A percentile compares a stretch with the other conserved stretches of the same genome.
Conservation (phyloP, 805 yeast species). For the Nadsonia fulvescens region DNA sequence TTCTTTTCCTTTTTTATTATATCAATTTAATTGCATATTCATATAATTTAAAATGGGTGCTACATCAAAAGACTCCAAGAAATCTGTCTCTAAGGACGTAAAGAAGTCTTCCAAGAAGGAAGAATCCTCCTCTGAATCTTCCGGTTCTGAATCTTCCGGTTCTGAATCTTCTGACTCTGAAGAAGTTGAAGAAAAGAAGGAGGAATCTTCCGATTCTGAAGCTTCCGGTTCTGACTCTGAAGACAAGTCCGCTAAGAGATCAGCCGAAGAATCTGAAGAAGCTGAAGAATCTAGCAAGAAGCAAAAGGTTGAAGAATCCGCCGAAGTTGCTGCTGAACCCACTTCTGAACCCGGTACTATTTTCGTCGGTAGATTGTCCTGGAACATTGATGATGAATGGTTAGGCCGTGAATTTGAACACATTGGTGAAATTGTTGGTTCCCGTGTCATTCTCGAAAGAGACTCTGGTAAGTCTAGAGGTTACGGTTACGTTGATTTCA, state of each 20-base stretch:
- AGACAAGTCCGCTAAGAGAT: slow-evolving; percentile 11
- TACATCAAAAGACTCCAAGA: slow-evolving; percentile 20
- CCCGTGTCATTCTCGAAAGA: slow-evolving; percentile 89
- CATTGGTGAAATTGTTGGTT: slow-evolving; percentile 63
- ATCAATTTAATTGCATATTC: no score
- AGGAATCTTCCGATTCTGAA: slow-evolving; percentile 9
- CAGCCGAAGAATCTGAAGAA: slow-evolving; percentile 23
- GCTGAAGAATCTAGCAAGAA: slow-evolving; percentile 33
- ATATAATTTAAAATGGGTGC: no score
- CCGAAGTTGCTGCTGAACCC: slow-evolving; percentile 16
- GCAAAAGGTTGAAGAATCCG: slow-evolving; percentile 22
- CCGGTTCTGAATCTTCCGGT: slow-evolving; percentile 13
- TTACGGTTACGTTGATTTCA: slow-evolving; percentile 87
- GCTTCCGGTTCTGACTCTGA: slow-evolving; percentile 16
- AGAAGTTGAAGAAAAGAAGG: slow-evolving; percentile 4
- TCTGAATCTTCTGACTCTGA: slow-evolving; percentile 9
- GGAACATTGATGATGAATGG: slow-evolving; percentile 95
- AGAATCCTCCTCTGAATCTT: slow-evolving; percentile 7
- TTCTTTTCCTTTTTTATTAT: no score
- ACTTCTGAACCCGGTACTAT: slow-evolving; percentile 52
- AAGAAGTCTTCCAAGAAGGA: slow-evolving; percentile 33
- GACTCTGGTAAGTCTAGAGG: slow-evolving; percentile 89
- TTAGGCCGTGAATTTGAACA: slow-evolving; percentile 66
- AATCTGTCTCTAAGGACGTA: slow-evolving; percentile 42
- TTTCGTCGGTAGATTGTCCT: slow-evolving; percentile 92